Percentiles rank a stretch among this genome's conserved stretches.
phyloP scores from a whole-genome alignment of 116 monocot species.

The Cymodocea nodosa region DNA sequence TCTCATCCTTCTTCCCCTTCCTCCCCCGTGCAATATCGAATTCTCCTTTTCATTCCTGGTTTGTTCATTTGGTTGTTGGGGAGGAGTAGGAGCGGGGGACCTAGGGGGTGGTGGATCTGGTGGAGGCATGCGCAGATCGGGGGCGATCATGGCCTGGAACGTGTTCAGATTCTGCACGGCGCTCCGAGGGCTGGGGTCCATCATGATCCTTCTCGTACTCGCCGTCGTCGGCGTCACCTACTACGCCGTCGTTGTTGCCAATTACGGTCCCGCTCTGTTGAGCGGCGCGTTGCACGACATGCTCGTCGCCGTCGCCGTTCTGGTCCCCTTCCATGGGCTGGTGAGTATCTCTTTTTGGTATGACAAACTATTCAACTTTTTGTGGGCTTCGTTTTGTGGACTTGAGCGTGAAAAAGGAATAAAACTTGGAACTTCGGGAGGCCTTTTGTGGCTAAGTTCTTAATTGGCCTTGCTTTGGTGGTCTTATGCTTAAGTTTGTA shows the following conservation, averaged over 20 bases:
- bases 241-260: slow-evolving; percentile 58
- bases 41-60: too few species aligned
- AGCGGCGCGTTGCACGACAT: slow-evolving; percentile 10
- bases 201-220: slow-evolving; percentile 67
- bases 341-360: slow-evolving; percentile 13
- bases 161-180: slow-evolving; percentile 63
- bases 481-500: too few species aligned
- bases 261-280: slow-evolving; percentile 36
- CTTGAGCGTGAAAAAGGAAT: too few species aligned
- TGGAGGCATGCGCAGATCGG: slow-evolving; percentile 40
- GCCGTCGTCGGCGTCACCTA: slow-evolving; percentile 51
- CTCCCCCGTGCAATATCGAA: too few species aligned
- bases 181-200: slow-evolving; percentile 50
- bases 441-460: too few species aligned
- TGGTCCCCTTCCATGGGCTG: slow-evolving; percentile 44
- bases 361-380: background rate
- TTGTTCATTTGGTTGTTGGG: too few species aligned
- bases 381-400: too few species aligned
- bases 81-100: too few species aligned
- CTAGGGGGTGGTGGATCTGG: too few species aligned
- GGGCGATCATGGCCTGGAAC: slow-evolving; percentile 65
- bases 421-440: too few species aligned
- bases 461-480: too few species aligned
- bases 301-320: slow-evolving; percentile 14
- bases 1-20: too few species aligned